Evolutionary conservation across 495 filamentous ascomycete genomes (phyloP).

Genomic region (Neurospora hispaniola): DNA sequence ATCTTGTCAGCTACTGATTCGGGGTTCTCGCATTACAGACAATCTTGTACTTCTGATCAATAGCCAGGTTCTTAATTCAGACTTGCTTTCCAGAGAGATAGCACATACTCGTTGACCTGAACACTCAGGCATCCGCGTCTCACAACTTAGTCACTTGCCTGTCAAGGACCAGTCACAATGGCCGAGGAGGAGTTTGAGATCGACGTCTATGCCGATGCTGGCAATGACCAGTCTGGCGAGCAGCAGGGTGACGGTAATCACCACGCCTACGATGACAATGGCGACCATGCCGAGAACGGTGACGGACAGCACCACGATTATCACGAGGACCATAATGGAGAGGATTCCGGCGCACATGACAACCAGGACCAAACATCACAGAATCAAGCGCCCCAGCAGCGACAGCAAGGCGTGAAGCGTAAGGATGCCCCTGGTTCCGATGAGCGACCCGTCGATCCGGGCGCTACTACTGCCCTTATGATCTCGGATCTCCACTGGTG

Average conservation of each 20-base stretch:
- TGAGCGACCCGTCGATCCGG: slow-evolving; percentile 67
- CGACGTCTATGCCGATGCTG: slow-evolving; percentile 90
- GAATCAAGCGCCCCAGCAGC: slow-evolving; percentile 6
- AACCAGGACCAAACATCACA: slow-evolving; percentile 20
- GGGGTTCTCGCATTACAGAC: slow-evolving; percentile 13
- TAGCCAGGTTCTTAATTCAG: slow-evolving; percentile 20
- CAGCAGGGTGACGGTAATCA: slow-evolving; percentile 50
- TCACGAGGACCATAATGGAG: slow-evolving; percentile 26
- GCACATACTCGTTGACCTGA: slow-evolving; percentile 6
- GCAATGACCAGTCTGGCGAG: slow-evolving; percentile 31
- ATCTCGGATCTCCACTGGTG: slow-evolving; percentile 92
- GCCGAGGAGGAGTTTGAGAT: slow-evolving; percentile 94
- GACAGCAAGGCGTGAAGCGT: slow-evolving; percentile 63
- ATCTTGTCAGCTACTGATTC: slow-evolving; percentile 15
- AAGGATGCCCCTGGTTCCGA: slow-evolving; percentile 53
- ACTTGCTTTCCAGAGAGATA: slow-evolving; percentile 10
- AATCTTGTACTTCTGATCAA: slow-evolving; percentile 24
- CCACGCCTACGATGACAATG: slow-evolving; percentile 83
- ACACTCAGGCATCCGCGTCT: not conserved
- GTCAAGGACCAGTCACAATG: slow-evolving; percentile 14
- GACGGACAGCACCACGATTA: slow-evolving; percentile 34
- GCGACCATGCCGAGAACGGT: slow-evolving; percentile 36
- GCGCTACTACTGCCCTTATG: slow-evolving; percentile 71
- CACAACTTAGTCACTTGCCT: not conserved
- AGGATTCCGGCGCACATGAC: slow-evolving; percentile 38